phyloP scores from a whole-genome alignment of 176 grass and related monocot genomes.

The Avena atlantica region DNA sequence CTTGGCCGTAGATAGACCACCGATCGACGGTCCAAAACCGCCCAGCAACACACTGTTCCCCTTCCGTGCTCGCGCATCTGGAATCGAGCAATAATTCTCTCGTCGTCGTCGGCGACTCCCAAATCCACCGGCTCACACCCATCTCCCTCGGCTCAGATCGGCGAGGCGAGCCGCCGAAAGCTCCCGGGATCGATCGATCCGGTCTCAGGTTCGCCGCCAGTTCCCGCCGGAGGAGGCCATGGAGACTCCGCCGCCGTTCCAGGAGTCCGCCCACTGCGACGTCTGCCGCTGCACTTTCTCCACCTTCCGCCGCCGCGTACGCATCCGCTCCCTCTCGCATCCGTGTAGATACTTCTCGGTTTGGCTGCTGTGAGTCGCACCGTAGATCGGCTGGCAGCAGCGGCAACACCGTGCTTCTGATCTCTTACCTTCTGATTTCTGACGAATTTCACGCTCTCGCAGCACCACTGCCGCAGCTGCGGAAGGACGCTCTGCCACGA shows the following conservation, averaged over 20 bases:
- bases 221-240: slow-evolving; percentile 2
- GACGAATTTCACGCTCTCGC: slow-evolving; percentile 15
- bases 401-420: background rate
- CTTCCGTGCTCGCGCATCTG: background rate
- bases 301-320: slow-evolving; percentile 95
- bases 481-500: slow-evolving; percentile 91
- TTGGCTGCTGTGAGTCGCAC: background rate
- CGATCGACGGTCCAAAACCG: background rate
- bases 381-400: background rate
- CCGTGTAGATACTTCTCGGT: background rate
- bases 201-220: background rate
- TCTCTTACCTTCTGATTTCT: background rate
- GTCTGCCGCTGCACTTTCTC: slow-evolving; percentile 92
- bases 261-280: slow-evolving; percentile 87
- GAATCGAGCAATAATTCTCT: background rate
- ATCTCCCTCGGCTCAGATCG: slow-evolving; percentile 40
- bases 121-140: background rate
- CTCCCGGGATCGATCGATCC: background rate
- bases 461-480: slow-evolving; percentile 98
- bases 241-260: slow-evolving; percentile 86
- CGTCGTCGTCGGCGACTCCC: background rate
- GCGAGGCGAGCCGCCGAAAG: slow-evolving; percentile 6
- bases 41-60: background rate
- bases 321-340: background rate
- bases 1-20: background rate